Base-by-base conservation (phyloP, 1,284 basidiomycete species). In the Singerocomus inundabilis region DNA sequence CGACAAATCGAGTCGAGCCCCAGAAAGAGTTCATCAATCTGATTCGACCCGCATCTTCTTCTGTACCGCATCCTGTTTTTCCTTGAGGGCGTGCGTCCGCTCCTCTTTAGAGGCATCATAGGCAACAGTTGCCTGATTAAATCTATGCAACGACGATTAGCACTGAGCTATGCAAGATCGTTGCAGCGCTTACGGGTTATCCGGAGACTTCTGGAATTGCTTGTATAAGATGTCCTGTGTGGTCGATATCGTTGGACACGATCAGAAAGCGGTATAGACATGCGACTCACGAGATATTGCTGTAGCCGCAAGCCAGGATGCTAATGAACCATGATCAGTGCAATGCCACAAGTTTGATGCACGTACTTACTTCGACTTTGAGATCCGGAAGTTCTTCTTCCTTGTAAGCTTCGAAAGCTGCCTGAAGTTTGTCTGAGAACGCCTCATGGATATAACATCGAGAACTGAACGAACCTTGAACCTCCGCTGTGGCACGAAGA, bases 401-500 rank as follows among this genome's bases (percentile, higher is more conserved):
- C 64, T 91, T 84, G 72, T 95, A 98, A 5, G 92, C 93, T 64
- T 95, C 93, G 59, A 91, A 94, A 6, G 93, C 91, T 34, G 86
- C 93, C 83, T 87, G 53, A 52, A 31, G 45, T 0, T 31, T 35
- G 15, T 21, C 11, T 61, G 21, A 61, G 48, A 3, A 48, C 42
- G 16, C 39, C 25, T 16, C 24, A 29, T 30, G 26, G 21, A n/a
- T 10, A 25, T 29, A 7, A 15, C 39, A 36, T 18, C 3, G 12
- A 31, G 13, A 32, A 30, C 12, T 40, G 16, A 38, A 45, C 51
- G 49, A 42, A 81, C 84, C 78, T 95, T 95, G 79, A 89, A 93
- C 53, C 92, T 84, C 65, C 91, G 79, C 86, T 91, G 61, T 35
- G 31, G 35, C 39, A 57, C 31, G 38, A 31, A 41, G 37, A 32